phyloP scores from a whole-genome alignment of 805 yeast species.

The Vanderwaltozyma yarrowii region DNA sequence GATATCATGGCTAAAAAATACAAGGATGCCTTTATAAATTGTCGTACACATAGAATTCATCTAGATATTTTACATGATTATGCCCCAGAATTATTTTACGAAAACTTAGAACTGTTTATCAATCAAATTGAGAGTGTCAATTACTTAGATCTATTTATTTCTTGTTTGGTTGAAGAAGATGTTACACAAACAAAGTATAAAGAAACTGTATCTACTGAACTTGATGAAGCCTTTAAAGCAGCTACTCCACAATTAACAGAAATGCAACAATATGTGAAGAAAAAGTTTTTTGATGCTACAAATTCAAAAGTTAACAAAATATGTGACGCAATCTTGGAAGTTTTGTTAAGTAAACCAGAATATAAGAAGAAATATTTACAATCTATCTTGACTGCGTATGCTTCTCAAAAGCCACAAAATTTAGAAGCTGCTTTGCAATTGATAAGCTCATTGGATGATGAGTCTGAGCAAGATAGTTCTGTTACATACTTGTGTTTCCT shows the following conservation, averaged over 20 bases:
- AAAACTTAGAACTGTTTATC: conserved; percentile 56
- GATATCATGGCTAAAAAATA: conserved; percentile 50
- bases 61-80: conserved; percentile 85
- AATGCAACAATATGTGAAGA: conserved; percentile 35
- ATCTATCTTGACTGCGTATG: conserved; percentile 80
- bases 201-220: conserved; percentile 44
- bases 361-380: conserved; percentile 55
- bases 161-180: conserved; percentile 79
- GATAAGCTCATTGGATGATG: conserved; percentile 43
- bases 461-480: conserved; percentile 46
- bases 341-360: conserved; percentile 39
- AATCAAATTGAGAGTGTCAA: conserved; percentile 62
- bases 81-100: conserved; percentile 57
- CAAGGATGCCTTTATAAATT: conserved; percentile 64
- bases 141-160: conserved; percentile 75
- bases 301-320: conserved; percentile 62
- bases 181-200: conserved; percentile 72
- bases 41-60: conserved; percentile 87
- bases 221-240: conserved; percentile 20
- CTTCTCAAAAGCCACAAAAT: conserved; percentile 84
- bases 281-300: conserved; percentile 29
- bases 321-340: conserved; percentile 58
- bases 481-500: conserved; percentile 82
- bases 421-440: conserved; percentile 60
- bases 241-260: conserved; percentile 27